These are phyloP conservation scores for Durotheca rogersii DNA, from an alignment of 495 filamentous ascomycete species.

Conservation along the genomic window DNA sequence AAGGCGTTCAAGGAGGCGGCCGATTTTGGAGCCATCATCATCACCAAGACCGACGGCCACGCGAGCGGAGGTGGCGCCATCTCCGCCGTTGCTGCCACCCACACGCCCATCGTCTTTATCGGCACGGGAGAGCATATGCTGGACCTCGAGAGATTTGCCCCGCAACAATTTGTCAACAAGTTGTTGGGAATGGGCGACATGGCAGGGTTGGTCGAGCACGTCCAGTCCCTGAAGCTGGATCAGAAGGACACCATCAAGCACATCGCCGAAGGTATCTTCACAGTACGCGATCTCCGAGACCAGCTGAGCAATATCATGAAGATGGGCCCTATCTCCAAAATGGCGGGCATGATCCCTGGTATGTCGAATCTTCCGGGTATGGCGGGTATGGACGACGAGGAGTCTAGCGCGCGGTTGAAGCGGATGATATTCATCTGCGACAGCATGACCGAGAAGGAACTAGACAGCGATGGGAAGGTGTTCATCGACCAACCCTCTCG, in stretches of 20 bases:
- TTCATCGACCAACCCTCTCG: constrained; percentile 91
- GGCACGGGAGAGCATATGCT: constrained; percentile 97
- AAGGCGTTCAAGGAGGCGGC: constrained; percentile 97
- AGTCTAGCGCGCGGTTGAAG: constrained; percentile 86
- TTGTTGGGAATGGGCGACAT: constrained; percentile 97
- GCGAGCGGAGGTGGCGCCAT: constrained; percentile 95
- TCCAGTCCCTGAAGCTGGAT: constrained; percentile 94
- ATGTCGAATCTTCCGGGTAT: constrained; percentile 76
- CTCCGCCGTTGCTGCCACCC: constrained; percentile 94
- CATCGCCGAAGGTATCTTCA: constrained; percentile 94
- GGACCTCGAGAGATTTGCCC: constrained; percentile 89
- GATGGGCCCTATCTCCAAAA: constrained; percentile 96
- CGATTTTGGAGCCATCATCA: constrained; percentile 97
- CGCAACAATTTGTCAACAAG: constrained; percentile 87
- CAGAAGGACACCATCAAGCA: constrained; percentile 99
- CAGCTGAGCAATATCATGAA: constrained; percentile 99
- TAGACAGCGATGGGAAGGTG: constrained; percentile 91
- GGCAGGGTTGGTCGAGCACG: constrained; percentile 91
- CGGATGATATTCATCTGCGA: constrained; percentile 99
- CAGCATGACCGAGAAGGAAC: constrained; percentile 91
- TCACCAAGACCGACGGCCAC: constrained; percentile 97
- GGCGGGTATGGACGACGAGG: constrained; percentile 93
- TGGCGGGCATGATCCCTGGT: constrained; percentile 98
- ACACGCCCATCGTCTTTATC: constrained; percentile 96
- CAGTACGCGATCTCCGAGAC: constrained; percentile 88